Percentiles rank a stretch among this genome's conserved stretches.
Conservation (phyloP, 1,284 basidiomycete genomes). For the Apiotrichum akiyoshidainum region DNA sequence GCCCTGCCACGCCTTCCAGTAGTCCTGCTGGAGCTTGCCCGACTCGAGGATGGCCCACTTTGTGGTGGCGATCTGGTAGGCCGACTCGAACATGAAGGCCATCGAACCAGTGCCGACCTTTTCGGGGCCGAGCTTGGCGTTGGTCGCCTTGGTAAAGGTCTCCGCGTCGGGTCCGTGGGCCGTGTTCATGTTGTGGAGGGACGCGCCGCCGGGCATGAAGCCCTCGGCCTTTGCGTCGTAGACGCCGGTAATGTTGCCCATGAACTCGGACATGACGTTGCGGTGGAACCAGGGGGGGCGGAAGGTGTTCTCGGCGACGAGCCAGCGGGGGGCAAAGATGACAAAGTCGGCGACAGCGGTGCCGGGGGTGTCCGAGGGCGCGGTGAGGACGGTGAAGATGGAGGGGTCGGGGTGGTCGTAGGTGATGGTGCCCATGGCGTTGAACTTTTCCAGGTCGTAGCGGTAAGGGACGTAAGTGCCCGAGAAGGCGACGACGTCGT, state of each 20-base stretch:
- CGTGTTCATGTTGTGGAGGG: slow-evolving; percentile 33
- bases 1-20: slow-evolving; percentile 22
- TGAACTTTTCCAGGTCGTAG: slow-evolving; percentile 65
- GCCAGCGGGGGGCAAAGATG: slow-evolving; percentile 28
- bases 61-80: slow-evolving; percentile 31
- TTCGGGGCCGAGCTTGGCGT: slow-evolving; percentile 19
- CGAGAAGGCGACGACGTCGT: slow-evolving; percentile 67
- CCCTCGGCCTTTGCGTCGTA: slow-evolving; percentile 26
- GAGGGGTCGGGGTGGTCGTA: slow-evolving; percentile 51
- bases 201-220: slow-evolving; percentile 25
- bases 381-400: slow-evolving; percentile 37
- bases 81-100: slow-evolving; percentile 36
- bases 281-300: slow-evolving; percentile 59
- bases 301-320: slow-evolving; percentile 45
- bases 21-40: slow-evolving; percentile 32
- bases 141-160: slow-evolving; percentile 4
- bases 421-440: slow-evolving; percentile 63
- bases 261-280: slow-evolving; percentile 52
- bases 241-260: slow-evolving; percentile 16
- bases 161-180: slow-evolving; percentile 35
- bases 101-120: slow-evolving; percentile 31
- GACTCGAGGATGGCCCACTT: slow-evolving; percentile 33
- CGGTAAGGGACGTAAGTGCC: slow-evolving; percentile 71
- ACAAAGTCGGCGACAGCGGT: slow-evolving; percentile 50
- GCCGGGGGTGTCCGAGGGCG: slow-evolving; percentile 57